These are phyloP conservation scores for Vigna nakashimae DNA, from an alignment of 306 rosid genomes.

Conservation along the genomic window DNA sequence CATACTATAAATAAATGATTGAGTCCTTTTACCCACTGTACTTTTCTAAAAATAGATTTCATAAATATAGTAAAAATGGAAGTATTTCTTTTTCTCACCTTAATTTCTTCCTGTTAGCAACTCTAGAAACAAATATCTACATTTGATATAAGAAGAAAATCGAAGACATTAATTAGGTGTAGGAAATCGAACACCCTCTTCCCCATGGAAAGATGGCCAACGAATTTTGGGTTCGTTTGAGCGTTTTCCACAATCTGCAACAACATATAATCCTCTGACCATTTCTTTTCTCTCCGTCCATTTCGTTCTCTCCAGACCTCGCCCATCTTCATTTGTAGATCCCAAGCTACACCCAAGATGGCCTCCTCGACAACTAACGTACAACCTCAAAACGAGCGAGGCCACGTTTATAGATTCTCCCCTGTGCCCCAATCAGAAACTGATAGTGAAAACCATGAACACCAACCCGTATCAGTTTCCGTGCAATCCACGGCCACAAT, in stretches of 20 bases:
- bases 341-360: background rate
- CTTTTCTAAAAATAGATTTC: no score
- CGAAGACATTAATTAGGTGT: constrained; percentile 15
- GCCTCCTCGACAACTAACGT: constrained; percentile 17
- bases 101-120: no score
- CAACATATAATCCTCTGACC: background rate
- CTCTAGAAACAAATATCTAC: no score
- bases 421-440: constrained; percentile 47
- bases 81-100: no score
- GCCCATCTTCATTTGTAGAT: background rate
- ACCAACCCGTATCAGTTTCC: constrained; percentile 35
- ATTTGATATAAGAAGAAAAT: background rate
- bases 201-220: background rate
- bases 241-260: background rate
- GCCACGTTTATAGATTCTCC: constrained; percentile 19
- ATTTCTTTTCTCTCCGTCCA: background rate
- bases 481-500: constrained; percentile 2
- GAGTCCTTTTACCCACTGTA: no score
- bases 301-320: background rate
- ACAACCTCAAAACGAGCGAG: constrained; percentile 43
- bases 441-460: background rate
- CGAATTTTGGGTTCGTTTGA: constrained; percentile 2
- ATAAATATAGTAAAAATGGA: no score
- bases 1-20: no score
- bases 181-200: constrained; percentile 12